phyloP scores from a whole-genome alignment of 805 yeast genomes.

The Candida ulmi region DNA sequence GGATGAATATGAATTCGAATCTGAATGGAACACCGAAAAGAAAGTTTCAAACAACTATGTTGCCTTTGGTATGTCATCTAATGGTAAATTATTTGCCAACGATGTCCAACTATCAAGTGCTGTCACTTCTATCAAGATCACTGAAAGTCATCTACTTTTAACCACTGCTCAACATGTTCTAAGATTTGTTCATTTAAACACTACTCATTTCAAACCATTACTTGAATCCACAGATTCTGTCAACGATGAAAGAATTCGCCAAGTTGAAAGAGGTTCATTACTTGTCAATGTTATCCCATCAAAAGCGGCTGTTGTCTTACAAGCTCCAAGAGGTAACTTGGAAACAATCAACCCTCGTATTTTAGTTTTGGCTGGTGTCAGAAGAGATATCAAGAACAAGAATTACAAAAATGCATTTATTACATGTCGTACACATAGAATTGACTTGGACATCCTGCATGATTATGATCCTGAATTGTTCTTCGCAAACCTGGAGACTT shows the following conservation, averaged over 20 bases:
- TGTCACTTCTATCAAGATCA: slow-evolving; percentile 73
- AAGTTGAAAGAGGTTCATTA: slow-evolving; percentile 89
- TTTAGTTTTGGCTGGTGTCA: slow-evolving; percentile 79
- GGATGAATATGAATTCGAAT: slow-evolving; percentile 18
- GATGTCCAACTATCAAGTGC: slow-evolving; percentile 56
- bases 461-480: slow-evolving; percentile 80
- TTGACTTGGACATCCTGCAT: slow-evolving; percentile 82
- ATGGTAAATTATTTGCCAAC: slow-evolving; percentile 70
- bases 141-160: slow-evolving; percentile 67
- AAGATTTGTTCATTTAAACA: slow-evolving; percentile 69
- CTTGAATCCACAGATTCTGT: slow-evolving; percentile 31
- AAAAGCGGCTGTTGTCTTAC: slow-evolving; percentile 74
- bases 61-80: slow-evolving; percentile 69
- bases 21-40: slow-evolving; percentile 22
- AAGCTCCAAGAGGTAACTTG: slow-evolving; percentile 93
- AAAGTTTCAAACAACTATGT: slow-evolving; percentile 24
- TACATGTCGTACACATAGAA: slow-evolving; percentile 85
- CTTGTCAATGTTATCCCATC: slow-evolving; percentile 79
- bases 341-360: slow-evolving; percentile 93
- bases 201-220: slow-evolving; percentile 33
- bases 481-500: slow-evolving; percentile 52
- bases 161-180: slow-evolving; percentile 86
- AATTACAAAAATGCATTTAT: slow-evolving; percentile 70
- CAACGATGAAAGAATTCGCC: slow-evolving; percentile 78
- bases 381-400: slow-evolving; percentile 54